A percentile compares a stretch with the other conserved stretches of the same genome.
Conservation (phyloP, 2,329 filamentous ascomycete genomes). For the Verticillium dahliae region DNA sequence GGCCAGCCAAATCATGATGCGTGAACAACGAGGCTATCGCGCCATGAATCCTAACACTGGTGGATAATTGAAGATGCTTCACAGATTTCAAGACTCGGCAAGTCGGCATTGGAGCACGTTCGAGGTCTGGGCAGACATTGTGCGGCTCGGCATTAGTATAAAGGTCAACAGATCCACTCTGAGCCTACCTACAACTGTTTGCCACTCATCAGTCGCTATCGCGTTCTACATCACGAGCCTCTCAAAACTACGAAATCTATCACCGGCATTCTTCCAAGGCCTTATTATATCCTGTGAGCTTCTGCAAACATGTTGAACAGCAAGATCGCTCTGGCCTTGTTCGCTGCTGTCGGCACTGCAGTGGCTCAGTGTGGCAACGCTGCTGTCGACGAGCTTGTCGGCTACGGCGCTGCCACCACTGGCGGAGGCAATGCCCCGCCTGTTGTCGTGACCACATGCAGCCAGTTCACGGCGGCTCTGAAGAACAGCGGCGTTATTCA, state of each 20-base stretch:
- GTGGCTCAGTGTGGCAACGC: neutral
- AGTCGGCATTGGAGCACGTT: neutral
- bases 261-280: neutral
- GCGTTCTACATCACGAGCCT: neutral
- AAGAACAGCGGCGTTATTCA: slow-evolving; percentile 23
- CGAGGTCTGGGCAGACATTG: neutral
- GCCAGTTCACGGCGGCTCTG: neutral
- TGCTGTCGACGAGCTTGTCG: neutral
- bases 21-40: neutral
- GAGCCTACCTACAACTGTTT: no score
- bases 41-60: neutral
- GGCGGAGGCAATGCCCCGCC: neutral
- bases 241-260: neutral
- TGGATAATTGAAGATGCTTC: neutral
- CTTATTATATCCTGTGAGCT: neutral
- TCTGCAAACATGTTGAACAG: neutral
- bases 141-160: neutral
- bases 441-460: neutral
- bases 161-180: neutral
- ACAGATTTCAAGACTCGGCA: neutral
- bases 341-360: neutral
- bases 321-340: neutral
- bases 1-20: neutral
- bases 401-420: neutral
- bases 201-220: no score